Evolutionary conservation across 768 basidiomycete species (phyloP).

Genomic region (Chalciporus piperatus): DNA sequence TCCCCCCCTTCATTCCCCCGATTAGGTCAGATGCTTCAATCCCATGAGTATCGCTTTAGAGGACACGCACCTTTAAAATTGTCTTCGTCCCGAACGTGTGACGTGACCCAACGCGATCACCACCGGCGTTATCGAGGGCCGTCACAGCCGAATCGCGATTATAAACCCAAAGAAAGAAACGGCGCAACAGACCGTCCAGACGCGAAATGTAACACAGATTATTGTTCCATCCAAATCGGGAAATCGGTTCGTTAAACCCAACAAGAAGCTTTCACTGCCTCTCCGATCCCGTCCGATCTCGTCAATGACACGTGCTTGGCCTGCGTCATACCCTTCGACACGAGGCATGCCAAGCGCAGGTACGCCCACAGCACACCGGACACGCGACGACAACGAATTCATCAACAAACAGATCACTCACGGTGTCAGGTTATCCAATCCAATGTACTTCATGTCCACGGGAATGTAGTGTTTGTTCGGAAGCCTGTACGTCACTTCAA

Average conservation of each 20-base stretch:
- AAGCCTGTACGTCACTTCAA: constrained; percentile 64
- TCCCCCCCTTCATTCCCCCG: not conserved
- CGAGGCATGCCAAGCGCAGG: not conserved
- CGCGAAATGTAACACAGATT: too few species aligned
- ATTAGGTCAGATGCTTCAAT: constrained; percentile 1
- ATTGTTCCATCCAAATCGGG: too few species aligned
- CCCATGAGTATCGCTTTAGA: not conserved
- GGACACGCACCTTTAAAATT: not conserved
- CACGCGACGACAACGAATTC: not conserved
- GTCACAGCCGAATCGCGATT: constrained; percentile 15
- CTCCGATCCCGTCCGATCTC: constrained; percentile 8
- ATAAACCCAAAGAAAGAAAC: too few species aligned
- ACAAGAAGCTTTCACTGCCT: constrained; percentile 1
- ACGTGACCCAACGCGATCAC: constrained; percentile 23
- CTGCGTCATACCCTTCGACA: constrained; percentile 1
- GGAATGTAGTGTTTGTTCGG: constrained; percentile 97
- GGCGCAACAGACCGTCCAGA: constrained; percentile 6
- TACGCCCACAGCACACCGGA: not conserved
- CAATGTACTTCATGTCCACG: constrained; percentile 75
- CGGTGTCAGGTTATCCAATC: constrained; percentile 69
- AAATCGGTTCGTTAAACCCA: too few species aligned
- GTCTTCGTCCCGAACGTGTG: constrained; percentile 5
- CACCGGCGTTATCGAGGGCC: constrained; percentile 29
- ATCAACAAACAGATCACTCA: constrained; percentile 34
- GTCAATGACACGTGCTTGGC: constrained; percentile 17